A percentile compares a stretch with the other conserved stretches of the same genome.
Evolutionary conservation across 306 rosid genomes (phyloP).

Genomic region (Comarum palustre): DNA sequence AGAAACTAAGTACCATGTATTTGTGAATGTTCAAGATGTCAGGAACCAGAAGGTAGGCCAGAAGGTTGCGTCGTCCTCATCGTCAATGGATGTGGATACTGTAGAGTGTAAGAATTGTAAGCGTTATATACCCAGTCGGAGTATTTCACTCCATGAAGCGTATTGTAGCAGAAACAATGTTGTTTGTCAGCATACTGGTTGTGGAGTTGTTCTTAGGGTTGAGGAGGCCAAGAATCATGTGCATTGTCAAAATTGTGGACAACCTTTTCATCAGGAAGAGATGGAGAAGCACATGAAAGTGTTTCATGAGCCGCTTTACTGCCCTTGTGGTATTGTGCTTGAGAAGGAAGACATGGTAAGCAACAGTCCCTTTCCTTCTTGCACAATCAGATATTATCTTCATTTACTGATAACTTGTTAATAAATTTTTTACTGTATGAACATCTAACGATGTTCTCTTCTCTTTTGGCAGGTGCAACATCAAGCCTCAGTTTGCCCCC

Average conservation of each 20-base stretch:
- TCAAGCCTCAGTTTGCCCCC: constrained; percentile 67
- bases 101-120: constrained; percentile 83
- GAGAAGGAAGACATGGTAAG: constrained; percentile 93
- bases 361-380: neutral
- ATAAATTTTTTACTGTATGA: neutral
- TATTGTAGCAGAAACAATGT: constrained; percentile 84
- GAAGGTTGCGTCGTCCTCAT: constrained; percentile 56
- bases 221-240: constrained; percentile 80
- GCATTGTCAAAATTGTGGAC: constrained; percentile 82
- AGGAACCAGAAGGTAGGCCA: constrained; percentile 52
- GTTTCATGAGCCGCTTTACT: constrained; percentile 80
- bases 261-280: constrained; percentile 77
- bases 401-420: neutral
- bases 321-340: constrained; percentile 79
- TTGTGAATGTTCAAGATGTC: constrained; percentile 49
- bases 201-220: constrained; percentile 87
- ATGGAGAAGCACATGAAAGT: constrained; percentile 88
- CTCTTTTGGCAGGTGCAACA: constrained; percentile 62
- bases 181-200: constrained; percentile 61
- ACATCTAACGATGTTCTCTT: constrained; percentile 15
- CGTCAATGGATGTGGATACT: constrained; percentile 54
- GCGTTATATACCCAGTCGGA: constrained; percentile 75
- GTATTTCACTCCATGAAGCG: constrained; percentile 85
- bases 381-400: neutral
- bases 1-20: constrained; percentile 50